A percentile compares a stretch with the other conserved stretches of the same genome.
phyloP scores from a whole-genome alignment of 768 basidiomycete species.

The Obba rivulosa region DNA sequence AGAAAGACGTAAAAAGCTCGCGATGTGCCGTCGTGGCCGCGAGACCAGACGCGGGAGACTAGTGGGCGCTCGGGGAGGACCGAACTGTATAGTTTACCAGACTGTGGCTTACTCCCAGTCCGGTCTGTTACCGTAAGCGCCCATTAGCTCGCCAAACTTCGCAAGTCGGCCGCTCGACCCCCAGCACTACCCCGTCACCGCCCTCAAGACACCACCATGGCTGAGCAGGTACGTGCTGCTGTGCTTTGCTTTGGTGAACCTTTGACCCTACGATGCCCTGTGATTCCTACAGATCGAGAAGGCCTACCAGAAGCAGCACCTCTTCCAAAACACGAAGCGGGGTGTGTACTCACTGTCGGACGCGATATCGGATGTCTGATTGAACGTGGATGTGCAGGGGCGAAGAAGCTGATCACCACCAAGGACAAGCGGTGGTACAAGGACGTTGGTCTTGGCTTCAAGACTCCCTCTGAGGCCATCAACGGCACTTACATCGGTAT shows the following conservation, averaged over 20 bases:
- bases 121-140: constrained; percentile 7
- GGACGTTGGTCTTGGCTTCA: constrained; percentile 95
- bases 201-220: constrained; percentile 32
- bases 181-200: constrained; percentile 14
- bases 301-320: constrained; percentile 94
- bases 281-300: constrained; percentile 73
- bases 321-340: constrained; percentile 98
- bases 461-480: constrained; percentile 94
- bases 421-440: constrained; percentile 99
- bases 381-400: constrained; percentile 38
- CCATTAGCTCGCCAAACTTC: constrained; percentile 11
- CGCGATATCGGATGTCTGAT: constrained; percentile 7
- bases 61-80: constrained; percentile 25
- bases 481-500: constrained; percentile 93
- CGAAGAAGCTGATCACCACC: constrained; percentile 90
- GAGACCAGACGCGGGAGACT: neutral
- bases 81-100: constrained; percentile 37
- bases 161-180: constrained; percentile 11
- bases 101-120: constrained; percentile 32
- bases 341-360: constrained; percentile 49
- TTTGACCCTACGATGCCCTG: constrained; percentile 2
- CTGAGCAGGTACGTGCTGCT: constrained; percentile 23
- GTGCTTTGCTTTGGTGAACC: neutral
- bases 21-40: too few relatives aligned
- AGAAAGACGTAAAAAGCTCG: too few relatives aligned